A percentile compares a stretch with the other conserved stretches of the same genome.
These are phyloP conservation scores for Aspergillus fischeri DNA, from an alignment of 2,329 filamentous ascomycete genomes.

Conservation along the genomic window DNA sequence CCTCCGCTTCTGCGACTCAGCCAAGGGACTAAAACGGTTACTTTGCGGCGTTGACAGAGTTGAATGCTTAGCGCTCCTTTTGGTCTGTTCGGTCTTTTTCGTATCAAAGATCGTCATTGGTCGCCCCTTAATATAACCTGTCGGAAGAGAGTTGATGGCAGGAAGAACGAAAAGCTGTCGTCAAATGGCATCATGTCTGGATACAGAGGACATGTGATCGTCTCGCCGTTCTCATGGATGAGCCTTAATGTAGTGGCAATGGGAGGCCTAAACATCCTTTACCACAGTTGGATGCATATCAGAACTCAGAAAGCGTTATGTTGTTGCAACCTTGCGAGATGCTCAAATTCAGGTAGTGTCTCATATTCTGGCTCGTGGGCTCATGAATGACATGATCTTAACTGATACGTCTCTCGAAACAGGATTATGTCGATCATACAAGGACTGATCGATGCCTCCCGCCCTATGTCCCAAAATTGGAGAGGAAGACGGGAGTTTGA, in stretches of 20 bases:
- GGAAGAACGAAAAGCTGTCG: neutral
- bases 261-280: neutral
- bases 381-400: neutral
- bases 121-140: neutral
- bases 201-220: neutral
- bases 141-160: neutral
- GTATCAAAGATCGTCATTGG: neutral
- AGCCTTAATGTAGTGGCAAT: neutral
- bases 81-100: neutral
- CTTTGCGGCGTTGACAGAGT: neutral
- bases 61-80: neutral
- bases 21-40: neutral
- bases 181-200: neutral
- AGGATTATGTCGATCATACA: neutral
- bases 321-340: neutral
- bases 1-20: neutral
- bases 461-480: neutral
- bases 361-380: neutral
- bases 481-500: neutral
- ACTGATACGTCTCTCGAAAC: neutral
- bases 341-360: neutral
- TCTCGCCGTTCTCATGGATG: neutral
- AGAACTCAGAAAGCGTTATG: neutral
- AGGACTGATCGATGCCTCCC: neutral
- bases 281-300: neutral